These are phyloP conservation scores for Colletotrichum echinochloae DNA, from an alignment of 2,329 filamentous ascomycete species.

Conservation along the genomic window DNA sequence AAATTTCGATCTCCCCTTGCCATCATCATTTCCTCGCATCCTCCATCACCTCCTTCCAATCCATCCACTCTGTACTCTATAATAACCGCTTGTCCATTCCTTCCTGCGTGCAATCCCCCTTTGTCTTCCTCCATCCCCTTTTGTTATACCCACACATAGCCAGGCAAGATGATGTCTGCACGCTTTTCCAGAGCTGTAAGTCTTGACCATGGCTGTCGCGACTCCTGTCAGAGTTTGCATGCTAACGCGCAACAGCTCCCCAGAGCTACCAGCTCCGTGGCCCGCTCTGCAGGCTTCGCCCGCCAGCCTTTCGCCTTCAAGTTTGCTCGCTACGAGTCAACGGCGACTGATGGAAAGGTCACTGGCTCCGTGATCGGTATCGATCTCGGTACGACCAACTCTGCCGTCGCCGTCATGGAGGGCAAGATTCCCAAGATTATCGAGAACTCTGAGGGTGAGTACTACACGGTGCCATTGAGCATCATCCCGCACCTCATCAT, in stretches of 20 bases:
- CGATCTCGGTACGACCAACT: slow-evolving; percentile 98
- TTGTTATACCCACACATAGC: slow-evolving; percentile 44
- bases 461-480: not conserved
- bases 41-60: slow-evolving; percentile 24
- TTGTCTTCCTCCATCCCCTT: slow-evolving; percentile 45
- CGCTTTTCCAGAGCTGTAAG: slow-evolving; percentile 81
- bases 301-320: slow-evolving; percentile 78
- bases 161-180: slow-evolving; percentile 75
- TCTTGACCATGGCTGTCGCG: slow-evolving; percentile 23
- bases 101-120: slow-evolving; percentile 38
- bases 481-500: not conserved
- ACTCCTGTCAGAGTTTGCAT: slow-evolving; percentile 31
- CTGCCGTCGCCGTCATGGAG: slow-evolving; percentile 97
- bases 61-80: slow-evolving; percentile 40
- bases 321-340: slow-evolving; percentile 83
- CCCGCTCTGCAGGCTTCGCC: slow-evolving; percentile 74
- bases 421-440: slow-evolving; percentile 96
- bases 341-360: slow-evolving; percentile 79
- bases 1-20: slow-evolving; percentile 51
- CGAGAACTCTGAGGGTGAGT: slow-evolving; percentile 92
- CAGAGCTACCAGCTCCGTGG: slow-evolving; percentile 76
- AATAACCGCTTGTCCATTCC: slow-evolving; percentile 38
- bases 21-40: slow-evolving; percentile 41
- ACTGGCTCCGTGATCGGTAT: slow-evolving; percentile 98
- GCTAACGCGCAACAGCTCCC: slow-evolving; percentile 71